Conservation (phyloP, 176 grass and related monocot species). For the Juncus inflexus region DNA sequence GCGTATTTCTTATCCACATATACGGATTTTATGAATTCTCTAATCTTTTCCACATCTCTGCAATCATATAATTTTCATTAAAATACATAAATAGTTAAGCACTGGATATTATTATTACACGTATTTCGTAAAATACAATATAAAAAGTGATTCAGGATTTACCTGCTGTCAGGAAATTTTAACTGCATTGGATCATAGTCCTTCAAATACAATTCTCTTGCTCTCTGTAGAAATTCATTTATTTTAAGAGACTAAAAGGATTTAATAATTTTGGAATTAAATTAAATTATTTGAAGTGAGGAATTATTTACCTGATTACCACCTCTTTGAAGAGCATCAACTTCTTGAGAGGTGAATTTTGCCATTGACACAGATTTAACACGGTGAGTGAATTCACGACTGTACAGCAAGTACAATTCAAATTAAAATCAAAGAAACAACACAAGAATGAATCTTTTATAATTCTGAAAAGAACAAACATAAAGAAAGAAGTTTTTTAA, state of each 20-base stretch:
- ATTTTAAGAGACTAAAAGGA: neutral
- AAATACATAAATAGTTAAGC: neutral
- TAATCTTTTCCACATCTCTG: slow-evolving; percentile 59
- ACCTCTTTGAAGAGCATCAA: slow-evolving; percentile 74
- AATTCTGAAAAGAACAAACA: neutral
- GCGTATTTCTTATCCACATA: slow-evolving; percentile 73
- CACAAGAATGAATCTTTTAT: neutral
- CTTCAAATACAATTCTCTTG: slow-evolving; percentile 63
- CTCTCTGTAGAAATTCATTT: slow-evolving; percentile 41
- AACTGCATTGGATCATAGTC: slow-evolving; percentile 60
- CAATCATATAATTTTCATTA: slow-evolving; percentile 15
- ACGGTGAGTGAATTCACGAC: slow-evolving; percentile 87
- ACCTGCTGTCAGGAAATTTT: slow-evolving; percentile 70
- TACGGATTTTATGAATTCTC: slow-evolving; percentile 85
- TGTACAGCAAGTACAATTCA: slow-evolving; percentile 20
- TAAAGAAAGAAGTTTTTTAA: neutral
- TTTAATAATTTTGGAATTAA: neutral
- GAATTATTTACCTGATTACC: slow-evolving; percentile 70
- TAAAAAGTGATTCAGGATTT: slow-evolving; percentile 7
- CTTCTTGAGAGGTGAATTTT: slow-evolving; percentile 63
- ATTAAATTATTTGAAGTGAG: neutral
- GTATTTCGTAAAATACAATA: too few relatives aligned
- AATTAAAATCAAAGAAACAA: slow-evolving; percentile 5
- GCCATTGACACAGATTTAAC: slow-evolving; percentile 92
- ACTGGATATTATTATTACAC: neutral